phyloP scores from a whole-genome alignment of 2,329 filamentous ascomycete genomes.

The Sclerotiophoma versabilis region DNA sequence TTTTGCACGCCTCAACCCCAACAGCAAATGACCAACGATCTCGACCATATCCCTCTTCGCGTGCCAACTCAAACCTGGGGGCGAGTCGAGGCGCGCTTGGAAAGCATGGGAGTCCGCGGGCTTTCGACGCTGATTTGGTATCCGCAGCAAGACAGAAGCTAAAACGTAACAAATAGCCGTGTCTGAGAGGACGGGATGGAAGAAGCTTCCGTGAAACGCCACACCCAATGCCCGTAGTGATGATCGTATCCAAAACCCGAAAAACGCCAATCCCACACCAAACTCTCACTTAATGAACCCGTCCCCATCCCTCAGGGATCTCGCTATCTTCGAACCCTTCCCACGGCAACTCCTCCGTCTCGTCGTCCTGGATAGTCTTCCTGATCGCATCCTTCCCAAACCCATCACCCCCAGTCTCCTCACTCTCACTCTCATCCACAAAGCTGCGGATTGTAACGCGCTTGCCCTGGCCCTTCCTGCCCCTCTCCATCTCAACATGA shows the following conservation, averaged over 20 bases:
- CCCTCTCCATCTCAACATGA: conserved; percentile 36
- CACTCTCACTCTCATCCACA: conserved; percentile 37
- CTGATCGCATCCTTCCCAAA: conserved; percentile 16
- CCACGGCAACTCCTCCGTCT: conserved; percentile 50
- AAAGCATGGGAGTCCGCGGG: not conserved
- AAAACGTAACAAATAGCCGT: too few species aligned
- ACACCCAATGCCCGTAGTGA: conserved; percentile 2
- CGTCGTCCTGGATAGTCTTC: conserved; percentile 22
- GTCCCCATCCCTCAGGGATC: conserved; percentile 16
- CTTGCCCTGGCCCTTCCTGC: conserved; percentile 43
- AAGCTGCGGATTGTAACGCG: conserved; percentile 49
- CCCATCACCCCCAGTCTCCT: conserved; percentile 34
- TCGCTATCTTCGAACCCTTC: conserved; percentile 46
- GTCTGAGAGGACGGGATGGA: not conserved
- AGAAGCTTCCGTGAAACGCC: not conserved
- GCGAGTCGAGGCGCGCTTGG: conserved; percentile 7
- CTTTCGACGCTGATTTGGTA: not conserved
- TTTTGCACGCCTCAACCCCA: too few species aligned
- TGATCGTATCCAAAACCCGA: not conserved
- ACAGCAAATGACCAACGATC: not conserved
- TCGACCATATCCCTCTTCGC: not conserved
- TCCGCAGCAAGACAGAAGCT: not conserved
- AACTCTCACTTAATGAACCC: conserved; percentile 1
- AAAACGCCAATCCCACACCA: conserved; percentile 1
- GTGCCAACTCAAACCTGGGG: conserved; percentile 8